These are phyloP conservation scores for Gossypioides kirkii DNA, from an alignment of 345 rosid species.

Conservation along the genomic window DNA sequence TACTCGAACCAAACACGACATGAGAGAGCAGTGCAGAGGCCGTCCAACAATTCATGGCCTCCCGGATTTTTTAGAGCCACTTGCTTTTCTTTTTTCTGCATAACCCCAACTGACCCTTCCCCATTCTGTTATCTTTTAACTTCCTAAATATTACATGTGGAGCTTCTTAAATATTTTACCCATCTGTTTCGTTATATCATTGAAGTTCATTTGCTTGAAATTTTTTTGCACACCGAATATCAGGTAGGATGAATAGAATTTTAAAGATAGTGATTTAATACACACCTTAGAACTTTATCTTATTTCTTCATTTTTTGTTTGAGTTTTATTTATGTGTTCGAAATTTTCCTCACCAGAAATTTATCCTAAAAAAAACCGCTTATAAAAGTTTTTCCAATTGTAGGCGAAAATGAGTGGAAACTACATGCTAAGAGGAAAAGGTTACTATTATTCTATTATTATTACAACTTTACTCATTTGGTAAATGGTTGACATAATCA, in stretches of 20 bases:
- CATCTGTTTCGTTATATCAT: no score
- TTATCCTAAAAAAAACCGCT: no score
- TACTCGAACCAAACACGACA: constrained; percentile 17
- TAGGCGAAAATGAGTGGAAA: not conserved
- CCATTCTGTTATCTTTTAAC: not conserved
- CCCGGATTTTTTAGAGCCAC: constrained; percentile 36
- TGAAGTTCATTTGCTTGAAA: no score
- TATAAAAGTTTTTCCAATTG: not conserved
- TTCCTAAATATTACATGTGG: no score
- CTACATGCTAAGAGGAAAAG: not conserved
- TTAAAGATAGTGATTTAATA: no score
- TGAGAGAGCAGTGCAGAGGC: constrained; percentile 24
- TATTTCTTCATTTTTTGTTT: no score
- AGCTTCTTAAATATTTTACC: no score
- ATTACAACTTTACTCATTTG: not conserved
- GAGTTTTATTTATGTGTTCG: no score
- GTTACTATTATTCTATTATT: not conserved
- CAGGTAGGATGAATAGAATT: no score
- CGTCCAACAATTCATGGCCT: constrained; percentile 20
- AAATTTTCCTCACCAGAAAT: no score
- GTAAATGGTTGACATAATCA: not conserved
- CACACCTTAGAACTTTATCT: no score
- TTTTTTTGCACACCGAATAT: no score
- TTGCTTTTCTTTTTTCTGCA: not conserved
- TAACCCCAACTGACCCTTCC: not conserved